Evolutionary conservation across 345 rosid genomes (phyloP).

Genomic region (Nephelium lappaceum): DNA sequence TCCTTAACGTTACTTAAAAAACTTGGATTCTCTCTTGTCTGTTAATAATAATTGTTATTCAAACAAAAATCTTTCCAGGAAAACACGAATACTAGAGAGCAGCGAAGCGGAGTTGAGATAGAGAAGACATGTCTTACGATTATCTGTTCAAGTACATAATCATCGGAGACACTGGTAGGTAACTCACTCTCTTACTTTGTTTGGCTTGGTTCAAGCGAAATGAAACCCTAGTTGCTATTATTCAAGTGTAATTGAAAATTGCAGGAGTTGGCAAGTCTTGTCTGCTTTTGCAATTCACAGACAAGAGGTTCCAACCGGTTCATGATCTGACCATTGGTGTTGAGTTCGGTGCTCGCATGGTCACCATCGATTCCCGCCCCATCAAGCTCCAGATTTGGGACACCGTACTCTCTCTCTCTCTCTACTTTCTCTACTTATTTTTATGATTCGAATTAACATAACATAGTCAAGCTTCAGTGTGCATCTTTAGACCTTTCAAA

Average conservation of each 20-base stretch:
- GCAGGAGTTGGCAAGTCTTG: slow-evolving; percentile 78
- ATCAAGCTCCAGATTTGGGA: slow-evolving; percentile 83
- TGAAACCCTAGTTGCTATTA: slow-evolving; percentile 10
- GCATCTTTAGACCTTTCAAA: too few species aligned
- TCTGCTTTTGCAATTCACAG: slow-evolving; percentile 70
- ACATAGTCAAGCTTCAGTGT: too few species aligned
- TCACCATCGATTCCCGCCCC: slow-evolving; percentile 58
- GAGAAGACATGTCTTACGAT: slow-evolving; percentile 58
- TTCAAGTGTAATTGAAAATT: neutral
- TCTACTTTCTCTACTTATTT: neutral
- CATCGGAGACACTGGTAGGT: slow-evolving; percentile 69
- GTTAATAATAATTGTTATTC: too few species aligned
- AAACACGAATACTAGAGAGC: too few species aligned
- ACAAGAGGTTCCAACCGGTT: slow-evolving; percentile 78
- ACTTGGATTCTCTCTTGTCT: too few species aligned
- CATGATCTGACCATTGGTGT: slow-evolving; percentile 79
- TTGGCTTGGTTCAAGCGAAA: too few species aligned
- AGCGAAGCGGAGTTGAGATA: too few species aligned
- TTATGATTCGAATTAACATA: too few species aligned
- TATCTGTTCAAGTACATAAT: slow-evolving; percentile 74
- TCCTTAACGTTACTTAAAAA: too few species aligned
- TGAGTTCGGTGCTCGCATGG: slow-evolving; percentile 81
- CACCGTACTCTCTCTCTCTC: slow-evolving; percentile 37
- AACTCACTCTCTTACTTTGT: neutral
- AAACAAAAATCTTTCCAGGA: too few species aligned